These are phyloP conservation scores for Termitomyces sp. DNA, from an alignment of 768 basidiomycete genomes.

Conservation along the genomic window DNA sequence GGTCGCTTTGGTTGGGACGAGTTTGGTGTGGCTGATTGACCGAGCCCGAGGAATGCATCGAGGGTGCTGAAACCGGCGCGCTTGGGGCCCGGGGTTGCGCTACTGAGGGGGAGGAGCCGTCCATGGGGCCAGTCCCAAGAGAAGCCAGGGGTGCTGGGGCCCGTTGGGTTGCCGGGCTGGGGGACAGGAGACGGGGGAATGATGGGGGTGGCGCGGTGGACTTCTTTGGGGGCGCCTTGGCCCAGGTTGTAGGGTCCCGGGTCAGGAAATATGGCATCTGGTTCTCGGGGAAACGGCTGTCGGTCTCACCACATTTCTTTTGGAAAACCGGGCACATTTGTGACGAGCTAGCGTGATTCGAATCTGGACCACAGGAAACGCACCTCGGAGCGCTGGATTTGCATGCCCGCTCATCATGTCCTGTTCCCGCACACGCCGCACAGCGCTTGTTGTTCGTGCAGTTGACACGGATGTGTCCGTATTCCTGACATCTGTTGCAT, in stretches of 20 bases:
- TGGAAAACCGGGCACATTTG: neutral
- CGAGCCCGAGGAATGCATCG: neutral
- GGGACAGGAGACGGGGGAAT: neutral
- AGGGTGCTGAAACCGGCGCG: neutral
- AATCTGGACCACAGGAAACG: neutral
- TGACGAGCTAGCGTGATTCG: neutral
- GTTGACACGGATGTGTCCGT: neutral
- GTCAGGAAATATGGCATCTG: neutral
- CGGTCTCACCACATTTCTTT: neutral
- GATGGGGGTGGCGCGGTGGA: neutral
- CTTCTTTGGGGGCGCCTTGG: neutral
- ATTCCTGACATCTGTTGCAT: neutral
- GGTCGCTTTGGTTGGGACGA: neutral
- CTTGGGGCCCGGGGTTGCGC: neutral
- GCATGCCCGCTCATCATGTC: neutral
- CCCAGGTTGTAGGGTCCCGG: neutral
- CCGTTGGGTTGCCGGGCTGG: neutral
- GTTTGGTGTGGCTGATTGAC: neutral
- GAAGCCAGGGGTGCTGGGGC: neutral
- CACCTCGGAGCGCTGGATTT: neutral
- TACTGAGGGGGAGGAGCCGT: no score
- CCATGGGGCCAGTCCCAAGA: neutral
- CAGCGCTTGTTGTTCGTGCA: neutral
- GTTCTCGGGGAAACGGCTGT: neutral
- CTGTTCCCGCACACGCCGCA: neutral